phyloP scores from a whole-genome alignment of 2,329 filamentous ascomycete species.

The Pestalotiopsis sp. region DNA sequence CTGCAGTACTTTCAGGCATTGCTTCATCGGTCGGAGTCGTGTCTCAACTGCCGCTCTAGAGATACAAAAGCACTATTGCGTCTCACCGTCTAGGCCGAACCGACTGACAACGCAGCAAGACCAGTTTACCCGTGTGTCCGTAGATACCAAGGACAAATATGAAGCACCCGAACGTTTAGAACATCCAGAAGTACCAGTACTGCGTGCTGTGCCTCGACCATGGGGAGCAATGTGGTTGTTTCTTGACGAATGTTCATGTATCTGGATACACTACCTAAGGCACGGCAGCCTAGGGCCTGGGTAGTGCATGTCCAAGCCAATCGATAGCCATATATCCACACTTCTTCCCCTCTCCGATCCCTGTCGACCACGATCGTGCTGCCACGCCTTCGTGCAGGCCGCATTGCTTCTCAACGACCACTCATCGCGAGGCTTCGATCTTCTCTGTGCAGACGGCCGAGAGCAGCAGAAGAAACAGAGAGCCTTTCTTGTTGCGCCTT shows the following conservation, averaged over 20 bases:
- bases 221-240: too few relatives aligned
- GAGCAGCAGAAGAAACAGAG: neutral
- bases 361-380: slow-evolving; percentile 15
- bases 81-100: too few relatives aligned
- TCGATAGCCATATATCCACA: slow-evolving; percentile 4
- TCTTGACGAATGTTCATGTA: too few relatives aligned
- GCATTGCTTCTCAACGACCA: slow-evolving; percentile 20
- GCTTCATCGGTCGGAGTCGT: neutral
- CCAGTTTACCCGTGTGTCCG: too few relatives aligned
- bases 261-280: neutral
- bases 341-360: slow-evolving; percentile 16
- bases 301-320: neutral
- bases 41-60: neutral
- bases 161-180: too few relatives aligned
- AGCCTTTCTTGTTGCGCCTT: neutral
- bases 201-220: too few relatives aligned
- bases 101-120: too few relatives aligned
- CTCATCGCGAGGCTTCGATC: slow-evolving; percentile 11
- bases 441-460: slow-evolving; percentile 2
- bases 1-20: neutral
- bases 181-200: too few relatives aligned
- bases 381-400: slow-evolving; percentile 51
- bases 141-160: too few relatives aligned
- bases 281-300: neutral
- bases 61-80: neutral